Percentiles rank a stretch among this genome's conserved stretches.
Conservation (phyloP, 345 rosid genomes). For the Ceriops tagal region DNA sequence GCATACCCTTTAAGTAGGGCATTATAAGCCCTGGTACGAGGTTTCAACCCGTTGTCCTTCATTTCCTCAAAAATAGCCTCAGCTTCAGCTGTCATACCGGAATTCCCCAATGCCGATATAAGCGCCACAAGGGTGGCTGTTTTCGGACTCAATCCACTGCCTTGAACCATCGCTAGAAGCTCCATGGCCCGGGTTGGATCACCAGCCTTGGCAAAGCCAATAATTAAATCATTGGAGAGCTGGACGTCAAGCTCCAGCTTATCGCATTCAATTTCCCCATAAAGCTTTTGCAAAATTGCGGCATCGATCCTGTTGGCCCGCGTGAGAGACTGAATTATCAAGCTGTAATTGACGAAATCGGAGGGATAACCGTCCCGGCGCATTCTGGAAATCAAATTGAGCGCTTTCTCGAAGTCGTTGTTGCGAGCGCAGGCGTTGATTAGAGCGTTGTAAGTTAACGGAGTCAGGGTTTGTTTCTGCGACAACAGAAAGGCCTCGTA, state of each 20-base stretch:
- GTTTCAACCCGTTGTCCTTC: constrained; percentile 68
- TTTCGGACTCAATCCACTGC: constrained; percentile 58
- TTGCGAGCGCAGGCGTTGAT: constrained; percentile 88
- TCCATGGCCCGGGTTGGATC: constrained; percentile 64
- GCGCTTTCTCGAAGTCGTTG: constrained; percentile 77
- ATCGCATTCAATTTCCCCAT: constrained; percentile 59
- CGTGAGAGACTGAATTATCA: constrained; percentile 67
- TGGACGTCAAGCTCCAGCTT: constrained; percentile 74
- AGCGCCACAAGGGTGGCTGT: constrained; percentile 60
- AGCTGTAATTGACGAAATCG: constrained; percentile 82
- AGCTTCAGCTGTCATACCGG: constrained; percentile 68
- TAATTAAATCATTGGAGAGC: constrained; percentile 71
- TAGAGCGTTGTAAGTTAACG: constrained; percentile 87
- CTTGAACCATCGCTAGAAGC: constrained; percentile 70
- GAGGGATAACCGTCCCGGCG: constrained; percentile 80
- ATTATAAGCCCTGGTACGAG: constrained; percentile 76
- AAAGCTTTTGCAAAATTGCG: constrained; percentile 59
- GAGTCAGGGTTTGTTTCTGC: constrained; percentile 64
- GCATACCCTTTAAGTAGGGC: constrained; percentile 85
- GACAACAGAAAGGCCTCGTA: constrained; percentile 92
- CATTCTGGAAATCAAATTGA: constrained; percentile 81
- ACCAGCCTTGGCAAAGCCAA: constrained; percentile 82
- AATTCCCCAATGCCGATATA: constrained; percentile 57
- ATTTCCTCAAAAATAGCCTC: constrained; percentile 95
- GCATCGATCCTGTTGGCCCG: constrained; percentile 66